Evolutionary conservation across 1,284 basidiomycete genomes (phyloP), one percentile per base, ranked within the genome.

Genomic region (Ustilago nuda): DNA sequence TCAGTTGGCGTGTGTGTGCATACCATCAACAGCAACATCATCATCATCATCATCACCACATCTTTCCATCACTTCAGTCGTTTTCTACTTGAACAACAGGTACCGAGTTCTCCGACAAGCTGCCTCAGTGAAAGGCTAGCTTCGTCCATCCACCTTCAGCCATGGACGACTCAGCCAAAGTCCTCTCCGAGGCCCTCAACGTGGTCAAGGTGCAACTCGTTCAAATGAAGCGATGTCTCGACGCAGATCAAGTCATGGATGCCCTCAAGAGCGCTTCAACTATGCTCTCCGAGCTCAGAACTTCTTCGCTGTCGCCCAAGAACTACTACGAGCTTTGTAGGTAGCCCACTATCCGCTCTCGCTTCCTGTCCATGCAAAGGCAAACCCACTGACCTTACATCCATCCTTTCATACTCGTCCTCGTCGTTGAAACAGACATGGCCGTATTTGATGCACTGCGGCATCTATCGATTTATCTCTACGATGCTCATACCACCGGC

Each of bases 311-410:
- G 1, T 74, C 81, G 19, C 84, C 84, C 9, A 85, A 85, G 46
- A 83, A 82, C 61, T 85, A 85, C 78, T 85, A 85, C 45, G 80
- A 84, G 60, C 79, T 85, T 8, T 84, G 76, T 84, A 60, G 73
- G 79, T 73, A 30, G 13, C 15, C 8, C 17, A 6, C 3, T 7
- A n/a, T 9, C 17, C 3, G 23, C 9, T 13, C n/a, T 6, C 1
- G 8, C 27, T 43, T 17, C 7, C 32, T 43, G 27, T 12, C n/a
- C 23, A 1, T 27, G 13, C 11, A 27, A n/a, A 27, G 13, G 27
- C 54, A 61, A 11, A 12, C 15, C 43, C 43, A 45, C 53, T 64
- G 41, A 70, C 54, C 32, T 56, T 55, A 27, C 17, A 12, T 41
- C 15, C 19, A 41, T 48, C 12, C 32, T 30, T 9, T 27, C 23